Conservation (phyloP, 192 early-diverging fungal genomes). For the Coemansia erecta region DNA sequence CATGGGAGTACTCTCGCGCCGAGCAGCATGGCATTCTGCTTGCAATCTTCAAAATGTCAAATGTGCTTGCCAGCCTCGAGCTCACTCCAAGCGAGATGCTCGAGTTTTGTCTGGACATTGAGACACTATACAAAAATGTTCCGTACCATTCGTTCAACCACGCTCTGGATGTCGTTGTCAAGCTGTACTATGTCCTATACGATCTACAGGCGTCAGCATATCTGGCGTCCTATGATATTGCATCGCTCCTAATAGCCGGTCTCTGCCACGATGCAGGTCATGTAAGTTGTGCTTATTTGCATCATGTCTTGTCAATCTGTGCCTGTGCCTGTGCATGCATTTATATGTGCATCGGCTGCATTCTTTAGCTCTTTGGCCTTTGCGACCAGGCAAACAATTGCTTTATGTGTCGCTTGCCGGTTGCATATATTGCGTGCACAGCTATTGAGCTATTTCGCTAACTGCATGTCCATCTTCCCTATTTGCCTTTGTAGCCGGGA, state of each 20-base stretch:
- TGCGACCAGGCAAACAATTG: background rate
- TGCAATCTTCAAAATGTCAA: slow-evolving; percentile 69
- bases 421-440: slow-evolving; percentile 4
- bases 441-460: too few species aligned
- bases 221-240: slow-evolving; percentile 68
- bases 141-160: slow-evolving; percentile 93
- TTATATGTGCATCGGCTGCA: background rate
- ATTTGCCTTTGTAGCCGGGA: slow-evolving; percentile 64
- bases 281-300: slow-evolving; percentile 46
- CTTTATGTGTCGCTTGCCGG: background rate
- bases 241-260: slow-evolving; percentile 75
- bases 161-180: slow-evolving; percentile 83
- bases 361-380: slow-evolving; percentile 1
- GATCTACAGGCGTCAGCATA: slow-evolving; percentile 68
- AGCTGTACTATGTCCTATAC: slow-evolving; percentile 74
- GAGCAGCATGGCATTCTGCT: slow-evolving; percentile 84
- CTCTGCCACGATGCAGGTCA: slow-evolving; percentile 90
- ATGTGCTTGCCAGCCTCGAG: slow-evolving; percentile 60
- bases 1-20: slow-evolving; percentile 63
- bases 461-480: background rate
- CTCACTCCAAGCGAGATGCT: slow-evolving; percentile 67
- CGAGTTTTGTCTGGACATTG: slow-evolving; percentile 82
- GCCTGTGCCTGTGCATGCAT: slow-evolving; percentile 5
- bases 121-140: slow-evolving; percentile 76
- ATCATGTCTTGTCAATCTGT: background rate